phyloP scores from a whole-genome alignment of 768 basidiomycete species.

The Nidula microcarpa region DNA sequence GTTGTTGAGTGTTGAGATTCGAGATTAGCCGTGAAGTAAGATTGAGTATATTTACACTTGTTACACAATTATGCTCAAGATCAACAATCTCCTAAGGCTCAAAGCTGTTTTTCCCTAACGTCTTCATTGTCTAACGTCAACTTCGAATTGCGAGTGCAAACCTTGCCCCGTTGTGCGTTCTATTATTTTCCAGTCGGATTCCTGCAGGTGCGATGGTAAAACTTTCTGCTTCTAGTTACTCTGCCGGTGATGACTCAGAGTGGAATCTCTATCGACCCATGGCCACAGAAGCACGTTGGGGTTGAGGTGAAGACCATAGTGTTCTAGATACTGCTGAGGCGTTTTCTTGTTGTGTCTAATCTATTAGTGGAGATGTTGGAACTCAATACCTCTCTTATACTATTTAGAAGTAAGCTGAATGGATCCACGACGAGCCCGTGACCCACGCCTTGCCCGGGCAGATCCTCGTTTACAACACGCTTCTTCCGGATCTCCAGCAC shows the following conservation, averaged over 20 bases:
- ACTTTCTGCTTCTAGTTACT: too few relatives aligned
- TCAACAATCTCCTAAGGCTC: too few relatives aligned
- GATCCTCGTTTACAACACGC: constrained; percentile 62
- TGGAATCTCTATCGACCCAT: constrained; percentile 83
- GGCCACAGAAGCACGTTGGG: constrained; percentile 34
- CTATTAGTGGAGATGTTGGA: not conserved
- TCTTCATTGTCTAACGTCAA: too few relatives aligned
- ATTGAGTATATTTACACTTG: too few relatives aligned
- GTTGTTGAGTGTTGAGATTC: too few relatives aligned
- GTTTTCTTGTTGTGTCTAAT: constrained; percentile 10
- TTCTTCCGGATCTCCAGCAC: constrained; percentile 34
- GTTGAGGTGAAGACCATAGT: constrained; percentile 72
- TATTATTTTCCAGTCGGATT: too few relatives aligned
- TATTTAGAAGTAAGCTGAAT: constrained; percentile 27
- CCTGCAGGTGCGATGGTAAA: too few relatives aligned
- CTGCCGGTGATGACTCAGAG: constrained; percentile 81
- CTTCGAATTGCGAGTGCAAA: too few relatives aligned
- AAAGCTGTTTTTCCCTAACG: too few relatives aligned
- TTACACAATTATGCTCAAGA: too few relatives aligned
- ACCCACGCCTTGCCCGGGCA: constrained; percentile 71
- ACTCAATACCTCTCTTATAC: constrained; percentile 7
- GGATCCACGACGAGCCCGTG: constrained; percentile 80
- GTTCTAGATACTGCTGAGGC: constrained; percentile 96
- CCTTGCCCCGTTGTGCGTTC: too few relatives aligned
- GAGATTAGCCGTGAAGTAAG: too few relatives aligned